Base-by-base conservation (phyloP, 1,284 basidiomycete genomes). In the Microbotryum silenes-acaulis region DNA sequence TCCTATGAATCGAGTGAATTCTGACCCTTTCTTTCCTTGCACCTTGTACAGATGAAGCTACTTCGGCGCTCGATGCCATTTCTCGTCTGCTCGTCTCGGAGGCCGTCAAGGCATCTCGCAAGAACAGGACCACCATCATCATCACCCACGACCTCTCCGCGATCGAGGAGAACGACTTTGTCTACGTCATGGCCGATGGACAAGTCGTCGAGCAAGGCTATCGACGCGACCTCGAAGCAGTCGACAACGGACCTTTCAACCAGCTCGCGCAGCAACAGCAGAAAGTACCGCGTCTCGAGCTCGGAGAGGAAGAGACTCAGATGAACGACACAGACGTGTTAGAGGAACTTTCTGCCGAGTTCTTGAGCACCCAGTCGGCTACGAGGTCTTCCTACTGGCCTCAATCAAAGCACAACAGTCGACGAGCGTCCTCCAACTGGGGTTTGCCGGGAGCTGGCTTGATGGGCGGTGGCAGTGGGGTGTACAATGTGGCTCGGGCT, bases 121-220 rank as follows among this genome's bases (percentile, higher is more conserved):
- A 75, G 27, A 87, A 88, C 75, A 85, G 83, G 72, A 96, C 93
- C 0, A 98, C 94, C 0, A 86, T 99, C 72, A 86, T 97, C 63
- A 96, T 97, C 76, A 97, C 93, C 0, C 94, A 97, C 75, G 93
- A 97, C 72, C 82, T 97, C 14, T 86, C 86, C 0, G 89, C 92
- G 71, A 89, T 98, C 69, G 78, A 78, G 5, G 59, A 79, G 0
- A 76, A 80, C 20, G 93, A 97, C 75, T 97, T 94, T 70, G 87
- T 94, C 18, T 97, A 97, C 74, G 87, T 97, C 5, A 84, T 98
- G 79, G 84, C 85, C 67, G 78, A 84, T 27, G 94, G 93, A 0
- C 68, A 75, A 0, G 83, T 97, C n/a, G 85, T 85, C 46, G 88
- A 97, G 73, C 86, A 92, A 71, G 94, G 94, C 1, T 97, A 85